A percentile compares a stretch with the other conserved stretches of the same genome.
phyloP scores from a whole-genome alignment of 1,139 yeast genomes.

The Hemisphaericaspora xylanilytica region DNA sequence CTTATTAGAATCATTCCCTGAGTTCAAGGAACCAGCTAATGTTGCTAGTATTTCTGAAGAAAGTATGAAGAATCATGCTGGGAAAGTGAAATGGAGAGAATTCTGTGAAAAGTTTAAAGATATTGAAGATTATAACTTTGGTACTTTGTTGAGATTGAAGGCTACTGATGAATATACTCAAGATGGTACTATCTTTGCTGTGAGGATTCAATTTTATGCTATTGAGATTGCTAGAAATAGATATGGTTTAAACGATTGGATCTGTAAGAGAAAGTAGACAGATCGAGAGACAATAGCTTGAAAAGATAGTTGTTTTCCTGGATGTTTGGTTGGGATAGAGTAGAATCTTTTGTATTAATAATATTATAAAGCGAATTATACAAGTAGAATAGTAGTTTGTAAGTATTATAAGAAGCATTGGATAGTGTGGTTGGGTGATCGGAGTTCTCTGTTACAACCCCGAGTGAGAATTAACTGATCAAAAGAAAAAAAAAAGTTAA shows the following conservation, averaged over 20 bases:
- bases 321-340: constrained; percentile 8
- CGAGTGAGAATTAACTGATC: too few relatives aligned
- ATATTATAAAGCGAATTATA: too few relatives aligned
- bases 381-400: too few relatives aligned
- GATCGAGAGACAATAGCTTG: neutral
- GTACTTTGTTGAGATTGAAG: constrained; percentile 80
- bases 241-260: constrained; percentile 92
- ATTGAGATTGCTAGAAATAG: constrained; percentile 93
- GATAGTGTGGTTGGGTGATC: too few relatives aligned
- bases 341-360: constrained; percentile 1
- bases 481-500: too few relatives aligned
- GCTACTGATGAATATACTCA: constrained; percentile 75
- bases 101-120: constrained; percentile 83
- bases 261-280: constrained; percentile 18
- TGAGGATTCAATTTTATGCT: constrained; percentile 91
- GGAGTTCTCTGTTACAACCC: too few relatives aligned
- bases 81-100: constrained; percentile 89
- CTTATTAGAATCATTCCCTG: constrained; percentile 78
- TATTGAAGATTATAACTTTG: constrained; percentile 90
- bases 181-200: constrained; percentile 82
- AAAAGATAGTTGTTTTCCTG: neutral
- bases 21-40: constrained; percentile 58
- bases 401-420: too few relatives aligned
- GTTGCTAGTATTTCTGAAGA: constrained; percentile 66
- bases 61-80: constrained; percentile 73